Percentiles rank a stretch among this genome's conserved stretches.
These are phyloP conservation scores for Acanthamoeba royreba DNA, from an alignment of 208 protist species.

Conservation along the genomic window DNA sequence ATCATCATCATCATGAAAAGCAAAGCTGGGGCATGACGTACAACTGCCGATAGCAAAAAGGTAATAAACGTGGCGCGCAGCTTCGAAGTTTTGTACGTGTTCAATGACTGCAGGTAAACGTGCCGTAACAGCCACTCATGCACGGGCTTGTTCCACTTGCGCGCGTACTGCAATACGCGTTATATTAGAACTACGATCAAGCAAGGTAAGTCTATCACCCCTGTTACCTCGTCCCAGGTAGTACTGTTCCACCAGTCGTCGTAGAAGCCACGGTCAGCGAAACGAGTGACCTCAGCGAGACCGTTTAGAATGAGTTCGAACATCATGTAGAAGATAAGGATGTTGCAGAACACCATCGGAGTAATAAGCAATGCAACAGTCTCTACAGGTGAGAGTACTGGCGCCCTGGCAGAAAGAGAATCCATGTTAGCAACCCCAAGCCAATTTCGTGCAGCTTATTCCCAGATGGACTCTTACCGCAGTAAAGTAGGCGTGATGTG, in stretches of 20 bases:
- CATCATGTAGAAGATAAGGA: conserved; percentile 70
- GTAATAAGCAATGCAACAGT: not conserved
- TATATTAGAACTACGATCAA: not conserved
- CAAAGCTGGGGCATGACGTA: not conserved
- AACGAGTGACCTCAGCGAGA: conserved; percentile 70
- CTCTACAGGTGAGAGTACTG: not conserved
- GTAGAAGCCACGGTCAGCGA: conserved; percentile 72
- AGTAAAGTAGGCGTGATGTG: not conserved
- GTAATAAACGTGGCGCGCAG: conserved; percentile 59
- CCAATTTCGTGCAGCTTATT: not conserved
- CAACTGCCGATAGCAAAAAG: conserved; percentile 56
- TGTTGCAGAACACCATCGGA: not conserved
- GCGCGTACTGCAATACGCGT: conserved; percentile 57
- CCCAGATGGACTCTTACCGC: not conserved
- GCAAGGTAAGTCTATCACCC: not conserved
- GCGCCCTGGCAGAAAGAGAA: not conserved
- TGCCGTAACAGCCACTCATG: conserved; percentile 73
- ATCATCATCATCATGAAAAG: too few species aligned
- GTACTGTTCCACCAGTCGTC: conserved; percentile 77
- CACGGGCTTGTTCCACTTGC: conserved; percentile 75
- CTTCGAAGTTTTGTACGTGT: conserved; percentile 58
- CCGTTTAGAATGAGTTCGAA: conserved; percentile 70
- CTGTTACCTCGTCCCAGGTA: not conserved
- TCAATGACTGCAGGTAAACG: conserved; percentile 57
- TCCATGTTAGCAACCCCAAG: not conserved